Evolutionary conservation across 768 basidiomycete genomes (phyloP).

Genomic region (Tulasnella calospora): DNA sequence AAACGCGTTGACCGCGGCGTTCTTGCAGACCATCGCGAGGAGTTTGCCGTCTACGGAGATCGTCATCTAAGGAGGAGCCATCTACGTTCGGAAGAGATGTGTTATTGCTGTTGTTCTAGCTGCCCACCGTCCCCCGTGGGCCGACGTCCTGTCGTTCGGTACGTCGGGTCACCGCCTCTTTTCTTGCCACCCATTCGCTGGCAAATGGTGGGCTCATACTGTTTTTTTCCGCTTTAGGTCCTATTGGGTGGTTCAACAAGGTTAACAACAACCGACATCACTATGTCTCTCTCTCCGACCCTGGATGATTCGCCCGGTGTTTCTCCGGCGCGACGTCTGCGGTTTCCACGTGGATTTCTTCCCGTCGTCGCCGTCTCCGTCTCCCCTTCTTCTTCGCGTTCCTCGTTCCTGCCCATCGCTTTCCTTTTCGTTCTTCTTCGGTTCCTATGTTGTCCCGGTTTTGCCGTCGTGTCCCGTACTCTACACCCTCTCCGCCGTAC

Average conservation of each 20-base stretch:
- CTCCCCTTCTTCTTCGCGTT: neutral
- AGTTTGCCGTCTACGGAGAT: conserved; percentile 13
- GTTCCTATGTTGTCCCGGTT: neutral
- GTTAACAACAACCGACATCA: neutral
- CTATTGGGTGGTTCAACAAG: neutral
- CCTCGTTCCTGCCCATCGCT: neutral
- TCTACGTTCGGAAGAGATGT: neutral
- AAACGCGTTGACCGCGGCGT: neutral
- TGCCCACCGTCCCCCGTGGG: too few relatives aligned
- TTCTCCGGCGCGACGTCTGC: neutral
- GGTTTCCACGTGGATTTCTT: neutral
- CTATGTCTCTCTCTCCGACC: neutral
- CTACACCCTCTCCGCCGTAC: neutral
- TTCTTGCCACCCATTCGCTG: neutral
- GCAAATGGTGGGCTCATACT: neutral
- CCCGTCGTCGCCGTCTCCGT: neutral
- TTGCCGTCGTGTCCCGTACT: neutral
- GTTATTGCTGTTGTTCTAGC: too few relatives aligned
- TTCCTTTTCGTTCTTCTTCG: neutral
- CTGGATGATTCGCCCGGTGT: neutral
- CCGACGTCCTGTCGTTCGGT: too few relatives aligned
- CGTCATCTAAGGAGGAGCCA: neutral
- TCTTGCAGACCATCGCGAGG: conserved; percentile 3
- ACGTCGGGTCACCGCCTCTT: too few relatives aligned
- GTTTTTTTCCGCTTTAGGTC: neutral